Conservation (phyloP, 345 rosid species). For the Trapa incisa region DNA sequence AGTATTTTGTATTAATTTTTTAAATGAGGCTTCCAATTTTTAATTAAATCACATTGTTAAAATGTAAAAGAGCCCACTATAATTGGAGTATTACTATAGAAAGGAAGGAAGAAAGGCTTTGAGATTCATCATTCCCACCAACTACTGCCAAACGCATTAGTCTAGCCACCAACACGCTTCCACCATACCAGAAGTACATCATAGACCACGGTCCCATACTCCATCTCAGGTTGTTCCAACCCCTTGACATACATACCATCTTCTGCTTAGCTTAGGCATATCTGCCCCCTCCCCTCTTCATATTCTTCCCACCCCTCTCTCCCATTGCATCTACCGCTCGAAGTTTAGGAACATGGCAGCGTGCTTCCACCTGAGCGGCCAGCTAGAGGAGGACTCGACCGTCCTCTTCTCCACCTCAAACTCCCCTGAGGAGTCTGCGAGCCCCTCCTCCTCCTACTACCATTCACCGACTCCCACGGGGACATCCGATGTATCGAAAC, state of each 20-base stretch:
- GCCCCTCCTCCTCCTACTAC: conserved; percentile 49
- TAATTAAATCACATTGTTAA: too few species aligned
- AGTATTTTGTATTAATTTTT: too few species aligned
- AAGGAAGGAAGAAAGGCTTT: too few species aligned
- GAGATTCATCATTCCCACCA: conserved; percentile 14
- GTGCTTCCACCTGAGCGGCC: conserved; percentile 27
- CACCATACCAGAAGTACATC: conserved; percentile 9
- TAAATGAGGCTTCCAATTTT: too few species aligned
- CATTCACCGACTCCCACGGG: conserved; percentile 30
- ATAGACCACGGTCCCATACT: conserved; percentile 9
- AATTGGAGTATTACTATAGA: too few species aligned
- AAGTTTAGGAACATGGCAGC: conserved; percentile 28
- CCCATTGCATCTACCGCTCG: not conserved
- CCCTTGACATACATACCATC: not conserved
- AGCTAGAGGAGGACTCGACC: conserved; percentile 43
- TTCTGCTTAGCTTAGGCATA: not conserved
- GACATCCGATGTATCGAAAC: not conserved
- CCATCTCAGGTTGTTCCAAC: conserved; percentile 23
- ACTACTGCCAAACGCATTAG: conserved; percentile 11
- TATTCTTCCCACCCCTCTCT: not conserved
- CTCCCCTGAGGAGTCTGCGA: conserved; percentile 45
- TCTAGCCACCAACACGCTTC: conserved; percentile 12
- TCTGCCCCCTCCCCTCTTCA: not conserved
- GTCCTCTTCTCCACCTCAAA: conserved; percentile 57
- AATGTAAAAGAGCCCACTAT: too few species aligned